Evolutionary conservation across 148 eudicot genomes (phyloP), one percentile per base, ranked within the genome.

Genomic region (Pharnaceum exiguum): DNA sequence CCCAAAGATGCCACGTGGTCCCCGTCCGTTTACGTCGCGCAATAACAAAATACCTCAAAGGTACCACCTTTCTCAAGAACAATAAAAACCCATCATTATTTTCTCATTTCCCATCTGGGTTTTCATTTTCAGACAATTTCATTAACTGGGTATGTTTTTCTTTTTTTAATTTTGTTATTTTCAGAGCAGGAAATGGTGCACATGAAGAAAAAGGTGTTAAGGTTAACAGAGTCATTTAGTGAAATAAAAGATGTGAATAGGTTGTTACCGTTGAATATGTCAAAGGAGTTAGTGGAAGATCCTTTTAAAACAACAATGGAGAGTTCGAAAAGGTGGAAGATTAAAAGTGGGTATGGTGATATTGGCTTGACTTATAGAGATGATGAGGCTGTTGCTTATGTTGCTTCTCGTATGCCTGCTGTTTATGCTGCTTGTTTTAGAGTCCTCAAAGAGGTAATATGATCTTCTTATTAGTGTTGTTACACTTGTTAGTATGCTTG

Each of bases 331-430:
- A 65, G 96, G 61, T 87, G 96, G 96, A 91, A 87, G 64, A 67
- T 87, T 12, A 81, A 66, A 65, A 79, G 79, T 63, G 49, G 68
- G 2, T 87, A 83, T 57, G 96, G 96, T 17, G 98, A 85, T 42
- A 68, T 65, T 21, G 96, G 96, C 7, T 63, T 93, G 24, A 76
- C 70, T 39, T 88, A 88, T 71, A 65, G 67, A 7, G 87, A 88
- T 23, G 87, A 93, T 51, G 79, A 93, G 45, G 69, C 85, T 5
- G 58, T 55, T 22, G 96, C 98, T 37, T 85, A 93, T 70, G 86
- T 91, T 17, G 98, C 96, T 11, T 57, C 95, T 30, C 79, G 96
- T 12, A 88, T 85, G 98, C 98, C 96, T 4, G 84, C 98, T 2
- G 90, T 88, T 45, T 88, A 83, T 61, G 74, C 95, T 25, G 96